Base-by-base conservation (phyloP, 2,329 filamentous ascomycete genomes). In the Purpureocillium takamizusanense region DNA sequence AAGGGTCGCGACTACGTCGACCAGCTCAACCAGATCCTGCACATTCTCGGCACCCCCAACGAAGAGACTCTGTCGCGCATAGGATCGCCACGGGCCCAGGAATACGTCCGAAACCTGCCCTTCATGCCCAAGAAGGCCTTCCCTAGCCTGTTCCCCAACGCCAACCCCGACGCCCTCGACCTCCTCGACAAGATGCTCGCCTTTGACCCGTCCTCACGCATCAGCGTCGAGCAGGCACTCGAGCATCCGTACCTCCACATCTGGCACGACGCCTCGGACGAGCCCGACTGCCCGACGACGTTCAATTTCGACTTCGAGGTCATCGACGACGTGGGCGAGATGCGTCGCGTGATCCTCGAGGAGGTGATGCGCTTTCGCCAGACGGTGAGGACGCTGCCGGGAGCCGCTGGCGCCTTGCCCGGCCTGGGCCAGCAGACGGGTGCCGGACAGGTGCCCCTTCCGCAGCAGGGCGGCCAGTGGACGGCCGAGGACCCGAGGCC, bases 221-320 rank as follows among this genome's bases (percentile, higher is more conserved):
- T 98, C 62, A 86, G 82, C 35, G 92, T 97, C 48, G 92, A 98
- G 65, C 79, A 90, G 55, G 92, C 92, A 14, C 81, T 98, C 41
- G 89, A 97, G 69, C 92, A 98, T 70, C 84, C 84, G 27, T 98
- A 98, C 66, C 76, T 98, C 40, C 79, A 90, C 56, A 95, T 98
- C 67, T 97, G 92, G 92, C 92, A 98, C 68, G 92, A 98, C 53
- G 86, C 89, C 37, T 89, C 85, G 4, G 92, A 98, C 64, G 92
- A 98, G 69, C 92, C 92, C 15, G 78, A 82, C 47, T 97, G 90
- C 68, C 89, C 89, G 0, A 86, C 83, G 13, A 89, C 87, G 14
- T 98, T 98, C 66, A 89, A 98, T 70, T 98, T 98, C 69, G 84
- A 90, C 60, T 98, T 98, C 56, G 92, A 98, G 62, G 81, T 95